Evolutionary conservation across 208 protist genomes (phyloP).

Genomic region (Trypanosoma melophagium): DNA sequence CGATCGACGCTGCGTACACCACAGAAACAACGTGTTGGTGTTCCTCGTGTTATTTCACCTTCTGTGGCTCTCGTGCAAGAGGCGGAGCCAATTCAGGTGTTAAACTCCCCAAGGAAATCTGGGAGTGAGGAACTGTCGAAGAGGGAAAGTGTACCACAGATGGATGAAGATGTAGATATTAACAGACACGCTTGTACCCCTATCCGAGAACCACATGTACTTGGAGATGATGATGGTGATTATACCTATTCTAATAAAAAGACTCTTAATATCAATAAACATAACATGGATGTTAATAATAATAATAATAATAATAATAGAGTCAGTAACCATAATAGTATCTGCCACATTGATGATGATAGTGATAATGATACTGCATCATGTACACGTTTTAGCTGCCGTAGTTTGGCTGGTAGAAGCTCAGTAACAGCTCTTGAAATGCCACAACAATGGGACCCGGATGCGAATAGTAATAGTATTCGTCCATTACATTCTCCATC

Average conservation of each 20-base stretch:
- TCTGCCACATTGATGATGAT: background rate
- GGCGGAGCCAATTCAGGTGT: background rate
- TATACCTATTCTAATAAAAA: too few relatives aligned
- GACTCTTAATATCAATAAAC: too few relatives aligned
- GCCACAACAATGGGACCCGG: slow-evolving; percentile 20
- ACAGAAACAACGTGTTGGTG: slow-evolving; percentile 9
- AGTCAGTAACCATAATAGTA: too few relatives aligned
- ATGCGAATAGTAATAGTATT: background rate
- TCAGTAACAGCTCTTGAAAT: background rate
- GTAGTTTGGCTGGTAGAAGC: background rate
- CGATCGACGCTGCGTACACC: slow-evolving; percentile 24
- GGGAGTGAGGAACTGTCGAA: background rate
- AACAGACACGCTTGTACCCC: slow-evolving; percentile 9
- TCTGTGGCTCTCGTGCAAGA: background rate
- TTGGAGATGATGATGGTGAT: background rate
- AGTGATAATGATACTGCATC: background rate
- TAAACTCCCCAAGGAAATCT: background rate
- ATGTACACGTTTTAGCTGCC: background rate
- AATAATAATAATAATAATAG: too few relatives aligned
- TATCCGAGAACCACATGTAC: slow-evolving; percentile 1
- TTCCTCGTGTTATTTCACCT: slow-evolving; percentile 11
- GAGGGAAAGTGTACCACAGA: background rate
- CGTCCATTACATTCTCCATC: background rate
- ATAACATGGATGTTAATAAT: too few relatives aligned
- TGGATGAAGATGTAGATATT: background rate